Evolutionary conservation across 805 yeast genomes (phyloP).

Genomic region (Candida nitratophila): DNA sequence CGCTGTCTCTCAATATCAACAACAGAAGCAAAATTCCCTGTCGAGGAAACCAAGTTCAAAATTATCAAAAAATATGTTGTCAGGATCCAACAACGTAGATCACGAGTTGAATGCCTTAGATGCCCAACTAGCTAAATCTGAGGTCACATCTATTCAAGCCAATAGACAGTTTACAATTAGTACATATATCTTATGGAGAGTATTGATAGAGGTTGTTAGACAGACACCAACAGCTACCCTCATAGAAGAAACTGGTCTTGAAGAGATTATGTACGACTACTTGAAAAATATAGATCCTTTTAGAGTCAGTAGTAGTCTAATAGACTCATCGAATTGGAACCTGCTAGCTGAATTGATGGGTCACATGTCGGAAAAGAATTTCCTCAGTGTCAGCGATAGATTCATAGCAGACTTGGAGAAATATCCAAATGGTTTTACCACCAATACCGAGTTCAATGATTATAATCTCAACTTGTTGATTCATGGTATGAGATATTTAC

Average conservation of each 20-base stretch:
- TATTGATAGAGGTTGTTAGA: conserved; percentile 82
- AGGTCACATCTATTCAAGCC: conserved; percentile 70
- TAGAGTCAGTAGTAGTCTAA: conserved; percentile 55
- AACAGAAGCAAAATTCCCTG: conserved; percentile 16
- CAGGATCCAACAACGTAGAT: background rate
- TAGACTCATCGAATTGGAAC: conserved; percentile 91
- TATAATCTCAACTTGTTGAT: conserved; percentile 68
- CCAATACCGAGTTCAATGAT: conserved; percentile 30
- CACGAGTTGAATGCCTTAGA: conserved; percentile 14
- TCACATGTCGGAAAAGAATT: conserved; percentile 79
- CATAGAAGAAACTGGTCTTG: conserved; percentile 77
- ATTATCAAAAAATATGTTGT: background rate
- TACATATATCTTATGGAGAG: conserved; percentile 85
- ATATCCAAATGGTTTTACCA: conserved; percentile 47
- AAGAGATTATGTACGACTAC: conserved; percentile 90
- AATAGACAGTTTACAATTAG: conserved; percentile 83
- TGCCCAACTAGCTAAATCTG: conserved; percentile 31
- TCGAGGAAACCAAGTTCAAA: background rate
- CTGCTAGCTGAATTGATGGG: conserved; percentile 85
- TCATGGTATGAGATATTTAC: conserved; percentile 85
- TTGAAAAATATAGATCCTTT: conserved; percentile 80
- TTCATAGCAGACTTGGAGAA: conserved; percentile 91
- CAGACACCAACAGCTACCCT: conserved; percentile 71
- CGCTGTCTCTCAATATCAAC: conserved; percentile 8
- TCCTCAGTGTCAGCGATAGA: conserved; percentile 83